Base-by-base conservation (phyloP, 495 filamentous ascomycete species). In the Penicillium soppii region DNA sequence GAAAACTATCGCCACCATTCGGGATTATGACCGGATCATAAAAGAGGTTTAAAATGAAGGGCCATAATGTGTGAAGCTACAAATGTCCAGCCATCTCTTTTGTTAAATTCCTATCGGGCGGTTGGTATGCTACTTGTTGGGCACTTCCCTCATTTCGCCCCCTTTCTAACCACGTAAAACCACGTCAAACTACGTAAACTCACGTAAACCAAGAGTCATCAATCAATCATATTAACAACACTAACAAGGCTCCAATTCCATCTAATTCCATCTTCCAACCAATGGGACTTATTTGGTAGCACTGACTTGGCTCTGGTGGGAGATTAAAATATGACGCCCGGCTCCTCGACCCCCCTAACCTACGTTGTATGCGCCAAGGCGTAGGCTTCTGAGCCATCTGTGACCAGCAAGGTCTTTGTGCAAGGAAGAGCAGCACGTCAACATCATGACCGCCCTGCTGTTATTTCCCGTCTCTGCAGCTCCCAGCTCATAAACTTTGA, bases 1-100 rank as follows among this genome's bases (percentile, higher is more conserved):
- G 44, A 29, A 50, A 41, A 52, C 49, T 62, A 29, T 51, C 43
- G 52, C 57, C 44, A 47, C 44, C 26, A 20, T 15, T 16, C 44
- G 41, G 41, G 25, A 43, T 43, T 21, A 43, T 7, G 7, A 43
- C 26, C 9, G 26, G 41, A 8, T 26, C 41, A 43, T 19, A 38
- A 47, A 54, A 29, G 46, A 43, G 52, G 35, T 17, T 41, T 39
- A 39, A 29, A n/a, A 30, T 21, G 20, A 42, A 19, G 17, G n/a
- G n/a, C 17, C 25, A 43, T 12, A 30, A 17, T 13, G 9, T 43
- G 16, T 30, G 10, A 29, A 27, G 40, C 17, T 30, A 43, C 26
- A 27, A 43, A 20, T 9, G 9, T 35, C 44, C 29, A 25, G 29
- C 20, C n/a, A n/a, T n/a, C n/a, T n/a, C 27, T 47, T 30, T 6